Conservation (phyloP, 2,329 filamentous ascomycete species). For the Colletotrichum lindemuthianum region DNA sequence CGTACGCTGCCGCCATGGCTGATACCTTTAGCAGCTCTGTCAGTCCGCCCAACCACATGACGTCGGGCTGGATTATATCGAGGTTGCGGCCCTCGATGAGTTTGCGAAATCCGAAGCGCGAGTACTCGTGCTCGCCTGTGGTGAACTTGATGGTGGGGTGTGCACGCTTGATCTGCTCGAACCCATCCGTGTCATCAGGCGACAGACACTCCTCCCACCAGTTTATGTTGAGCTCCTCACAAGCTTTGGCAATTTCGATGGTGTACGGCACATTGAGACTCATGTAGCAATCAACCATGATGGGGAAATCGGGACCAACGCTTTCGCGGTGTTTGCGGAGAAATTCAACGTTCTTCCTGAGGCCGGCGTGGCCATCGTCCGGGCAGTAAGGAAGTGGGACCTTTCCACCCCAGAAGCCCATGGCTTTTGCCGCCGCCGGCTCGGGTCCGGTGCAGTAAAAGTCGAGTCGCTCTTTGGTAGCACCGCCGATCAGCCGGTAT, state of each 20-base stretch:
- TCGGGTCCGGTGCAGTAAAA: slow-evolving; percentile 97
- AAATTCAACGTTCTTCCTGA: slow-evolving; percentile 91
- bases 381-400: slow-evolving; percentile 90
- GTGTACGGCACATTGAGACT: slow-evolving; percentile 92
- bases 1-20: slow-evolving; percentile 90
- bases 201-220: slow-evolving; percentile 98
- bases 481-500: slow-evolving; percentile 92
- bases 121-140: slow-evolving; percentile 96
- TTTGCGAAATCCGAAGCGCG: slow-evolving; percentile 93
- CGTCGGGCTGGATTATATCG: slow-evolving; percentile 94
- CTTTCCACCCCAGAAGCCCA: slow-evolving; percentile 93
- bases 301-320: slow-evolving; percentile 88
- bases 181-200: slow-evolving; percentile 92
- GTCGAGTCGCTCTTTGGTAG: slow-evolving; percentile 82
- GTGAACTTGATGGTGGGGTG: slow-evolving; percentile 94
- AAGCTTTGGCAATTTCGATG: slow-evolving; percentile 87
- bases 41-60: slow-evolving; percentile 96
- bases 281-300: slow-evolving; percentile 99
- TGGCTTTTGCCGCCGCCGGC: slow-evolving; percentile 79
- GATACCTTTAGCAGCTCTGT: slow-evolving; percentile 92
- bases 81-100: slow-evolving; percentile 90
- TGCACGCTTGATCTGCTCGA: slow-evolving; percentile 87
- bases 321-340: slow-evolving; percentile 84
- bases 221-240: slow-evolving; percentile 86
- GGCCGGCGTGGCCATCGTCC: slow-evolving; percentile 82